phyloP scores from a whole-genome alignment of 176 grass and related monocot genomes.

The Bonia amplexicaulis region DNA sequence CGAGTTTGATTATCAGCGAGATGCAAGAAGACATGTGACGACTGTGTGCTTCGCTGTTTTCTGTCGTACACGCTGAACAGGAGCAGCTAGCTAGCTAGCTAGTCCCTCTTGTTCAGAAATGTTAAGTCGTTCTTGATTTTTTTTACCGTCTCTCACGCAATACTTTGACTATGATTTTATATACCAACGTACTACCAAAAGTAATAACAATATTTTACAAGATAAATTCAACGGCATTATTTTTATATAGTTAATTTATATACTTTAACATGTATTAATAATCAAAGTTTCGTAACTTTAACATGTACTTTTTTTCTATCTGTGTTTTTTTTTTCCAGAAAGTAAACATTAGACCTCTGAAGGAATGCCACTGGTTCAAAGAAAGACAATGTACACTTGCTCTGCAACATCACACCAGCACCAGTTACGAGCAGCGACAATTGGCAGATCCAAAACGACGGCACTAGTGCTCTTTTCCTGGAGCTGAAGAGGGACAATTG shows the following conservation, averaged over 20 bases:
- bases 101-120: too few species aligned
- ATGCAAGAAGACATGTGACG: neutral
- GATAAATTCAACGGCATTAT: neutral
- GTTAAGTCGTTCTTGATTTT: too few species aligned
- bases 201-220: neutral
- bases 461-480: neutral
- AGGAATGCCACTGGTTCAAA: neutral
- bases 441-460: neutral
- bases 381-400: neutral
- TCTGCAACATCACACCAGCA: neutral
- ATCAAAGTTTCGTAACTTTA: too few species aligned
- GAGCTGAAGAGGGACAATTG: neutral
- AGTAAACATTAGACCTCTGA: neutral
- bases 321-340: too few species aligned
- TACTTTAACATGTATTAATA: too few species aligned
- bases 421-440: neutral
- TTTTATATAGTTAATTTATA: too few species aligned
- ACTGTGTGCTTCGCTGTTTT: conserved; percentile 26
- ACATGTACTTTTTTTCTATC: too few species aligned
- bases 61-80: neutral
- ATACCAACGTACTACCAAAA: neutral
- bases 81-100: neutral
- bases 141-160: too few species aligned
- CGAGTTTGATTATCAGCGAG: neutral
- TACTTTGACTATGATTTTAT: neutral